phyloP scores from a whole-genome alignment of 83 land plant species.

The Picea mariana region DNA sequence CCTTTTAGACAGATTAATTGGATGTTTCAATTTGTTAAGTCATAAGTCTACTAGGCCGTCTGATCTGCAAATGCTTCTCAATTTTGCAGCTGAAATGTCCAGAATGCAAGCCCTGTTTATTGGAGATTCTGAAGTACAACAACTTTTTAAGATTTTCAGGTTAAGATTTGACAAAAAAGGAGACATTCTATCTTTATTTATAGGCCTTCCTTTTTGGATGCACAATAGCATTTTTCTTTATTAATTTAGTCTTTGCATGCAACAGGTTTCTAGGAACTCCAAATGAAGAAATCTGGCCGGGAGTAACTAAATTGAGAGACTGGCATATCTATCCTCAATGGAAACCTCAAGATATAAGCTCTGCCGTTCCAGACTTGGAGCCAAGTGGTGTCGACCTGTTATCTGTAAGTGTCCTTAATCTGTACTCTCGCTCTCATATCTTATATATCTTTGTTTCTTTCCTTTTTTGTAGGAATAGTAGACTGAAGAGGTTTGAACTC shows the following conservation, averaged over 20 bases:
- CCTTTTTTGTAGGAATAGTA: neutral
- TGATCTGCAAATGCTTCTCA: neutral
- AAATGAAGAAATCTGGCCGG: conserved; percentile 72
- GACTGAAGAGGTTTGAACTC: neutral
- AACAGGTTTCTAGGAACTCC: conserved; percentile 67
- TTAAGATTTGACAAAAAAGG: conserved; percentile 2
- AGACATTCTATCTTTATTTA: neutral
- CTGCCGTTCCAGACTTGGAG: conserved; percentile 60
- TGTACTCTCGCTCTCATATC: neutral
- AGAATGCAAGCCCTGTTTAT: conserved; percentile 80
- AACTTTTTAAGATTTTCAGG: conserved; percentile 96
- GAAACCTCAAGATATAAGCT: conserved; percentile 61
- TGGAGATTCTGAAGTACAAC: conserved; percentile 93
- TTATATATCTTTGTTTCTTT: too few relatives aligned
- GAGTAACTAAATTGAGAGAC: conserved; percentile 58
- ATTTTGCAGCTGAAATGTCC: conserved; percentile 74
- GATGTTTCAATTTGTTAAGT: neutral
- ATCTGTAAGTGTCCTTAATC: conserved; percentile 39
- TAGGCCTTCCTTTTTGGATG: neutral
- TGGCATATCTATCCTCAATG: conserved; percentile 85
- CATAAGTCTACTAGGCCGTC: neutral
- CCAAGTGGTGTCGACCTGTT: conserved; percentile 72
- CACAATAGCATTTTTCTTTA: neutral
- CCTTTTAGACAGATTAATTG: neutral
- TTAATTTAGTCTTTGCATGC: neutral